Evolutionary conservation across 1,139 yeast species (phyloP).

Genomic region (Blastobotrys ciferrii): DNA sequence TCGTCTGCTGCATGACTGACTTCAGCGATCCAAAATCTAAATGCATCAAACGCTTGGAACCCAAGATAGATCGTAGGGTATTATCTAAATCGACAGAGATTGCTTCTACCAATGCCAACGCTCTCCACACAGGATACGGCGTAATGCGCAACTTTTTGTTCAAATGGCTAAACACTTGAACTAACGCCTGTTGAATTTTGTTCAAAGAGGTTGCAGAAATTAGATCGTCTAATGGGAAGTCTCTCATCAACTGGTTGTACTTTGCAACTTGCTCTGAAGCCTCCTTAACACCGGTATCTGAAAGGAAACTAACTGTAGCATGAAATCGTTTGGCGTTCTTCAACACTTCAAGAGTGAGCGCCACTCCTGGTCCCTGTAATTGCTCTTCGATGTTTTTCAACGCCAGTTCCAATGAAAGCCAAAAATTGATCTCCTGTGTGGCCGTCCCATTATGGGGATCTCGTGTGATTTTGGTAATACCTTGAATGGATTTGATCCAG

Average conservation of each 20-base stretch:
- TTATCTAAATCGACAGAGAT: constrained; percentile 45
- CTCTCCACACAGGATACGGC: constrained; percentile 64
- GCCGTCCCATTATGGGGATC: constrained; percentile 60
- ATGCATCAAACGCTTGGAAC: constrained; percentile 38
- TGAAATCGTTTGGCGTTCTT: constrained; percentile 76
- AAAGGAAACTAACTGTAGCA: constrained; percentile 66
- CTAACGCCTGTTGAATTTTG: constrained; percentile 48
- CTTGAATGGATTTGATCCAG: constrained; percentile 69
- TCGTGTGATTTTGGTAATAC: constrained; percentile 50
- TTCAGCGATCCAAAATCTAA: constrained; percentile 40
- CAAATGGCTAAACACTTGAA: constrained; percentile 57
- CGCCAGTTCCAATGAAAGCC: constrained; percentile 72
- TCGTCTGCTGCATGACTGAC: constrained; percentile 27
- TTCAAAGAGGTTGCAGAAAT: constrained; percentile 48
- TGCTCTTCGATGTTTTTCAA: constrained; percentile 59
- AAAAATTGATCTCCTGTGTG: constrained; percentile 70
- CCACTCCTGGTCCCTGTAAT: constrained; percentile 52
- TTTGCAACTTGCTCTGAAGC: constrained; percentile 52
- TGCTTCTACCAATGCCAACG: constrained; percentile 62
- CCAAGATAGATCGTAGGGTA: constrained; percentile 23
- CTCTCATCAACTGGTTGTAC: constrained; percentile 64
- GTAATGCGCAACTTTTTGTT: constrained; percentile 57
- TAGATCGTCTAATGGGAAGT: constrained; percentile 66
- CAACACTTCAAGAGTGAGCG: constrained; percentile 59
- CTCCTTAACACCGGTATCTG: constrained; percentile 69